Conservation (phyloP, 2,329 filamentous ascomycete species). For the Talaromyces albobiverticillius region DNA sequence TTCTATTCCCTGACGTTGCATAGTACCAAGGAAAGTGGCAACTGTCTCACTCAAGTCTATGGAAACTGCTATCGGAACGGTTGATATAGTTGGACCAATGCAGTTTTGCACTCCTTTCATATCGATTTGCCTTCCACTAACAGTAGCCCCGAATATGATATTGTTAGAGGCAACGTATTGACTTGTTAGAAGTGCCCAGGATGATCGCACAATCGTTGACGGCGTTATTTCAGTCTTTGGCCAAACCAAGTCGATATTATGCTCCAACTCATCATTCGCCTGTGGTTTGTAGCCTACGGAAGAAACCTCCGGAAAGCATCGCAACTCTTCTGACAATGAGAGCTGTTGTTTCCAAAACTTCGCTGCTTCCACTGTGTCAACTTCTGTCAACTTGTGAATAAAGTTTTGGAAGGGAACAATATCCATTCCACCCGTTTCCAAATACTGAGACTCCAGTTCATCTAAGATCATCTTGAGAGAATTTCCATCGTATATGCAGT, state of each 20-base stretch:
- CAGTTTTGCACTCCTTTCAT: neutral
- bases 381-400: neutral
- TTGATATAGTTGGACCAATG: conserved; percentile 30
- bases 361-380: neutral
- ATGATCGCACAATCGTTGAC: conserved; percentile 16
- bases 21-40: conserved; percentile 49
- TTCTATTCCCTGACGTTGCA: conserved; percentile 52
- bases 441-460: conserved; percentile 5
- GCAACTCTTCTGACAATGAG: neutral
- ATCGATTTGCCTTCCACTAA: conserved; percentile 1
- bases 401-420: neutral
- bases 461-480: conserved; percentile 14
- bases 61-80: conserved; percentile 35
- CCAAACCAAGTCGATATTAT: conserved; percentile 2
- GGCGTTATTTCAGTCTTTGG: conserved; percentile 10
- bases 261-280: neutral
- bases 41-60: conserved; percentile 30
- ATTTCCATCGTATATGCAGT: conserved; percentile 9
- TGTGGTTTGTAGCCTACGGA: neutral
- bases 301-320: neutral
- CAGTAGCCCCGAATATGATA: conserved; percentile 7
- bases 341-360: conserved; percentile 5
- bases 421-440: neutral
- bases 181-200: conserved; percentile 6
- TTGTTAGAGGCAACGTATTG: conserved; percentile 5